Evolutionary conservation across 2,329 filamentous ascomycete species (phyloP).

Genomic region (Drechslerella stenobrocha): DNA sequence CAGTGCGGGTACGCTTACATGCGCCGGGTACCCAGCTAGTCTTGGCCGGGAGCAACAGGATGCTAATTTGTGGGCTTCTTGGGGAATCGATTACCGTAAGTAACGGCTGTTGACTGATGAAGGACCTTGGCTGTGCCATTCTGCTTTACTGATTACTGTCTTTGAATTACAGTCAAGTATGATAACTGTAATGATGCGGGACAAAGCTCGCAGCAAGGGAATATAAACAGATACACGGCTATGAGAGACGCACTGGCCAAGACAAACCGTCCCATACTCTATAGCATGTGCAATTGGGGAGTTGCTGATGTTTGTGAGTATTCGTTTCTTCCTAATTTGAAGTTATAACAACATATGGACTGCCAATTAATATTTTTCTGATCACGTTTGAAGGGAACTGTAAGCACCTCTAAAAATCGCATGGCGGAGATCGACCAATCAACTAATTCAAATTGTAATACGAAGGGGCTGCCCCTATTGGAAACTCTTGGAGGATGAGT

Average conservation of each 20-base stretch:
- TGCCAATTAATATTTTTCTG: background rate
- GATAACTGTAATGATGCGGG: conserved; percentile 58
- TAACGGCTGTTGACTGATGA: conserved; percentile 20
- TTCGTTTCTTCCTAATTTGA: background rate
- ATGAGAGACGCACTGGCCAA: conserved; percentile 55
- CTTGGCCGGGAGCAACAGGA: conserved; percentile 49
- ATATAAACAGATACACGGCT: conserved; percentile 53
- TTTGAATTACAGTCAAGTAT: conserved; percentile 49
- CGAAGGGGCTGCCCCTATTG: conserved; percentile 55
- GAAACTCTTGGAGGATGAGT: conserved; percentile 58
- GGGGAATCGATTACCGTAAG: conserved; percentile 26
- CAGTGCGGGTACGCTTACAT: conserved; percentile 36
- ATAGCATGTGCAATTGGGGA: conserved; percentile 56
- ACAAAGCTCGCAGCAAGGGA: conserved; percentile 58
- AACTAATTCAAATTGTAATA: background rate
- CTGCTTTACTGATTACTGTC: no score
- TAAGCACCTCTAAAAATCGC: conserved; percentile 5
- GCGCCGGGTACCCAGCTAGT: conserved; percentile 27
- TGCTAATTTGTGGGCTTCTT: conserved; percentile 25
- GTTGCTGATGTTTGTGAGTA: conserved; percentile 53
- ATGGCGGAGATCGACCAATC: background rate
- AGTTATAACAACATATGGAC: no score
- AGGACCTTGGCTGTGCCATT: background rate
- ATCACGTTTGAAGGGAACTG: conserved; percentile 19
- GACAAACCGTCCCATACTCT: conserved; percentile 54